A percentile compares a stretch with the other conserved stretches of the same genome.
These are phyloP conservation scores for Beta vulgaris DNA, from an alignment of 148 eudicot species.

Conservation along the genomic window DNA sequence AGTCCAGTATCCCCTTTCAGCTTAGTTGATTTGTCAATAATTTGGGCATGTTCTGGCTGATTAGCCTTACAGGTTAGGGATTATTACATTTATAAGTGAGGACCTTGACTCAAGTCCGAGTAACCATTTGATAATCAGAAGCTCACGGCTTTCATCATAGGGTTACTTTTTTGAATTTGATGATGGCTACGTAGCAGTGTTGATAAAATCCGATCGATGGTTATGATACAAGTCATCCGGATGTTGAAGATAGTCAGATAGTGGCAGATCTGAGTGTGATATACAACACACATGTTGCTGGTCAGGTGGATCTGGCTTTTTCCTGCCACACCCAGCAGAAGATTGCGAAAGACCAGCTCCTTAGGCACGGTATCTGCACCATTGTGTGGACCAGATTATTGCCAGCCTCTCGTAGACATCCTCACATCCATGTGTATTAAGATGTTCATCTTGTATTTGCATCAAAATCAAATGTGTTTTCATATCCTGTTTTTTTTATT, in stretches of 20 bases:
- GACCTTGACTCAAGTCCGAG: slow-evolving; percentile 5
- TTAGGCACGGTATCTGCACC: slow-evolving; percentile 29
- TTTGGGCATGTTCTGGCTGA: neutral
- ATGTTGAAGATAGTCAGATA: slow-evolving; percentile 18
- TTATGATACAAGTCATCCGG: slow-evolving; percentile 34
- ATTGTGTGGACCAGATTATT: slow-evolving; percentile 30
- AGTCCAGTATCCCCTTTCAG: neutral
- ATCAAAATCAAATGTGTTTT: slow-evolving; percentile 15
- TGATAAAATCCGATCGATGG: slow-evolving; percentile 64
- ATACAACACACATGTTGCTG: slow-evolving; percentile 47
- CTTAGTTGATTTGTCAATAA: neutral
- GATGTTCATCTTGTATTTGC: slow-evolving; percentile 18
- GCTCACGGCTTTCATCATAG: slow-evolving; percentile 21
- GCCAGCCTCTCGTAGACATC: slow-evolving; percentile 45
- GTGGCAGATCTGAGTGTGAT: slow-evolving; percentile 48
- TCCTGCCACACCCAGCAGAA: slow-evolving; percentile 43
- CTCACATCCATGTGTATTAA: slow-evolving; percentile 62
- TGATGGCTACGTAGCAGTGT: slow-evolving; percentile 58
- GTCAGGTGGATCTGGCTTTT: slow-evolving; percentile 59
- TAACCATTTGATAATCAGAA: slow-evolving; percentile 22
- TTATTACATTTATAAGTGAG: slow-evolving; percentile 39
- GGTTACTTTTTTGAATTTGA: slow-evolving; percentile 50
- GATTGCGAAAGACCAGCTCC: slow-evolving; percentile 36
- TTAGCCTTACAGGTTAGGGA: slow-evolving; percentile 65
- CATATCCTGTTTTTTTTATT: slow-evolving; percentile 11